Evolutionary conservation across 306 rosid species (phyloP).

Genomic region (Dryas alaskensis): DNA sequence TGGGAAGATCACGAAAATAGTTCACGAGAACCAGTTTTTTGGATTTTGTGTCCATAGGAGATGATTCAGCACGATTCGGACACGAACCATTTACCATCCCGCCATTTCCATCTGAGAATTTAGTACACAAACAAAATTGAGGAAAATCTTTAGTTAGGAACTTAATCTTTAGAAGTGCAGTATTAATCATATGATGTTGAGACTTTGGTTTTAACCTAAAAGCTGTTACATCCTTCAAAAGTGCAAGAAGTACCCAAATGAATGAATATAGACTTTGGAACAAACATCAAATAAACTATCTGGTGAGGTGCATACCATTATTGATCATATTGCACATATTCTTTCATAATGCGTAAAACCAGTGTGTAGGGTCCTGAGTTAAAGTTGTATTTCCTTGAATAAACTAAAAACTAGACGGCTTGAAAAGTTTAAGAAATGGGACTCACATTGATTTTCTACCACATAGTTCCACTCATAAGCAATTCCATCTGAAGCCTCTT

Average conservation of each 20-base stretch:
- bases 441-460: conserved; percentile 91
- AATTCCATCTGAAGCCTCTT: conserved; percentile 83
- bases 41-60: conserved; percentile 56
- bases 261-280: background rate
- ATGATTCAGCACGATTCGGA: conserved; percentile 72
- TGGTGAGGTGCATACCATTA: conserved; percentile 2
- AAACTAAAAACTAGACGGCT: too few species aligned
- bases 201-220: background rate
- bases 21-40: conserved; percentile 65
- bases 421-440: background rate
- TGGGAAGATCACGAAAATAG: conserved; percentile 62
- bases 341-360: background rate
- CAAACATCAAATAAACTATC: background rate
- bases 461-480: conserved; percentile 76
- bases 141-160: background rate
- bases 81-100: conserved; percentile 73
- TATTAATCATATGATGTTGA: background rate
- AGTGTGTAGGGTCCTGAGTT: background rate
- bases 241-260: background rate
- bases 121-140: conserved; percentile 9
- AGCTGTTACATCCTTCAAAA: background rate
- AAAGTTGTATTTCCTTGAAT: background rate
- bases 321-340: background rate
- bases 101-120: conserved; percentile 68
- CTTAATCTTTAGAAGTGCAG: background rate